Evolutionary conservation across 2,329 filamentous ascomycete genomes (phyloP).

Genomic region (Venturia asperata): DNA sequence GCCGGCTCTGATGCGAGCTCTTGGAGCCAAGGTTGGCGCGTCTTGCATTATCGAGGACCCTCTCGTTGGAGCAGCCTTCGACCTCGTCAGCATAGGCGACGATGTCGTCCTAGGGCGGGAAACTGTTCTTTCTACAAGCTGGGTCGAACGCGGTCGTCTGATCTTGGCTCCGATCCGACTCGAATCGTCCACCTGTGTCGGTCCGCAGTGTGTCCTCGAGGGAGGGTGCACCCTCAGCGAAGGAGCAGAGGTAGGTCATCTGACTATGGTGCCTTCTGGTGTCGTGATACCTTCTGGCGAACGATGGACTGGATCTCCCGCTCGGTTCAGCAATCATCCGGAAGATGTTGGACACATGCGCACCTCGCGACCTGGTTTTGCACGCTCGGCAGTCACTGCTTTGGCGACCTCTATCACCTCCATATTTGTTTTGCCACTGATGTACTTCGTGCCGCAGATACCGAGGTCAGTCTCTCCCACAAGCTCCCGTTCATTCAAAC

Average conservation of each 20-base stretch:
- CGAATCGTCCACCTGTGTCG: not conserved
- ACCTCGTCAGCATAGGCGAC: not conserved
- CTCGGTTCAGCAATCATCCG: not conserved
- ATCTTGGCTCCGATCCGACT: not conserved
- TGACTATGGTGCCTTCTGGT: slow-evolving; percentile 6
- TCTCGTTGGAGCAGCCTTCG: not conserved
- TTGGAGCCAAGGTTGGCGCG: not conserved
- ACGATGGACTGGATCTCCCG: slow-evolving; percentile 2
- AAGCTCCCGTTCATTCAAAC: not conserved
- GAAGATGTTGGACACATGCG: slow-evolving; percentile 8
- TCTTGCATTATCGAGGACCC: not conserved
- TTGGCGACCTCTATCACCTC: slow-evolving; percentile 6
- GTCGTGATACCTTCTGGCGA: not conserved
- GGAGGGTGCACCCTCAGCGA: not conserved
- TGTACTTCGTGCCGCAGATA: slow-evolving; percentile 6
- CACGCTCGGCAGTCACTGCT: not conserved
- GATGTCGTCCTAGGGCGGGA: not conserved
- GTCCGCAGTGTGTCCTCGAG: not conserved
- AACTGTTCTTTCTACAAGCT: slow-evolving; percentile 2
- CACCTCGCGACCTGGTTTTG: not conserved
- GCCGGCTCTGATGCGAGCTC: slow-evolving; percentile 1
- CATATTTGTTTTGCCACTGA: not conserved
- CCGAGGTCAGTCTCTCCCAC: not conserved
- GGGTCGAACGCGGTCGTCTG: slow-evolving; percentile 8
- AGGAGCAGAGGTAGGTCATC: not conserved